These are phyloP conservation scores for Cytidiella melzeri DNA, from an alignment of 768 basidiomycete species.

Conservation along the genomic window DNA sequence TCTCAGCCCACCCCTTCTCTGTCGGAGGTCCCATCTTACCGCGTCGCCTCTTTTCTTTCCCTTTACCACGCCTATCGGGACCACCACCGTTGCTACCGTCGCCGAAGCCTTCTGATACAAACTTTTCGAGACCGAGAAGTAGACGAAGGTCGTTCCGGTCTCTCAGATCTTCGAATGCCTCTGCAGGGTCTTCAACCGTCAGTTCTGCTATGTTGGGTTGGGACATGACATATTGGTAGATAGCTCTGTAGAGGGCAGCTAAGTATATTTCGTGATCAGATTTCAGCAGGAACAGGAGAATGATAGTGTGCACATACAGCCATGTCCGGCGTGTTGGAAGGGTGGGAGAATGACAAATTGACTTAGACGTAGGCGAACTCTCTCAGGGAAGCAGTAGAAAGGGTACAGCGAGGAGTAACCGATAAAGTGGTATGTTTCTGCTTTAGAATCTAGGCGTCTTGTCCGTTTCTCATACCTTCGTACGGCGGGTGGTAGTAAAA, in stretches of 20 bases:
- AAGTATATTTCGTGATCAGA: neutral
- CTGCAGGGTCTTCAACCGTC: constrained; percentile 96
- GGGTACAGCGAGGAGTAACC: constrained; percentile 94
- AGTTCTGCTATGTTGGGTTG: constrained; percentile 77
- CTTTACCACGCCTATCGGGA: constrained; percentile 25
- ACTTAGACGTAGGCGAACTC: constrained; percentile 79
- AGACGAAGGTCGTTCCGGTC: constrained; percentile 87
- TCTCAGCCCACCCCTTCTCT: constrained; percentile 72
- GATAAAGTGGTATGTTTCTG: constrained; percentile 78
- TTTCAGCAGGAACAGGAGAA: too few relatives aligned
- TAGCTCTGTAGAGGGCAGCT: constrained; percentile 86
- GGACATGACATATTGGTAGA: constrained; percentile 70
- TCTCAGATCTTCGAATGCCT: constrained; percentile 93
- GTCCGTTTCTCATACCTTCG: constrained; percentile 88
- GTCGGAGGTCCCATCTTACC: constrained; percentile 76
- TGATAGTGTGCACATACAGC: constrained; percentile 75
- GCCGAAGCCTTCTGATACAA: constrained; percentile 70
- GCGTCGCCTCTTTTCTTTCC: constrained; percentile 31
- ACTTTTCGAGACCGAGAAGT: constrained; percentile 56
- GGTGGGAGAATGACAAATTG: constrained; percentile 94
- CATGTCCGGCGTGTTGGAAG: constrained; percentile 85
- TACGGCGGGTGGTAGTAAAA: neutral
- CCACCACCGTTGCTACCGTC: constrained; percentile 13
- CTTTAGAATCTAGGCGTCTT: constrained; percentile 42
- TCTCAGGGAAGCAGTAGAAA: constrained; percentile 95